Base-by-base conservation (phyloP, 805 yeast species). In the Kregervanrija fluxuum region DNA sequence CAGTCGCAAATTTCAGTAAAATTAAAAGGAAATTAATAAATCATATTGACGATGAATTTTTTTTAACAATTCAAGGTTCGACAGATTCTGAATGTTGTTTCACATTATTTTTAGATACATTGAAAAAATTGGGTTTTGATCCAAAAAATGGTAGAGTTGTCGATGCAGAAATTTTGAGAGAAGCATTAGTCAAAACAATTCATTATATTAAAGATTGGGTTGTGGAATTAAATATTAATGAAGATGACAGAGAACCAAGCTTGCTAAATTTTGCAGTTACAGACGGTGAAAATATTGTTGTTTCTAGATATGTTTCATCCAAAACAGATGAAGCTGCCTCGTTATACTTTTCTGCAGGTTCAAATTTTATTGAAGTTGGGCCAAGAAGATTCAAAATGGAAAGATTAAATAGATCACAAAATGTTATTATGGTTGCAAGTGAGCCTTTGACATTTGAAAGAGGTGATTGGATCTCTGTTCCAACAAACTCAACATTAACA, bases 381-480 rank as follows among this genome's bases (percentile, higher is more conserved):
- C 96, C 95, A 2, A 95, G 96, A 15, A 85, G 88, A 57, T 93
- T 87, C 68, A 77, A 85, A 56, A 89, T 93, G 96, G 97, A 93
- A 64, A 74, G 99, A 44, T 70, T 86, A 48, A 95, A 90, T 63
- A 74, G 97, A 43, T 85, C 93, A 9, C 97, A 91, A 63, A 91
- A 88, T 62, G 91, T 93, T 13, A 83, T 91, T n/a, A 84, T 93
- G 82, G 53, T 93, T 41, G 96, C 99, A 1, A 84, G 95, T 13
- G 99, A 93, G 60, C 99, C 99, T 0, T 71, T 93, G 46, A 93
- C 99, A 0, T 93, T 93, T 62, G 98, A 93, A 66, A 70, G 99
- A 45, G 91, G 90, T 35, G 99, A 93, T 65, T 93, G 99, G 99
- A 85, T 91, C 42, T 82, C 96, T 3, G 95, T 93, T 1, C 98